A percentile compares a stretch with the other conserved stretches of the same genome.
phyloP scores from a whole-genome alignment of 345 rosid species.

The Rhodamnia argentea region DNA sequence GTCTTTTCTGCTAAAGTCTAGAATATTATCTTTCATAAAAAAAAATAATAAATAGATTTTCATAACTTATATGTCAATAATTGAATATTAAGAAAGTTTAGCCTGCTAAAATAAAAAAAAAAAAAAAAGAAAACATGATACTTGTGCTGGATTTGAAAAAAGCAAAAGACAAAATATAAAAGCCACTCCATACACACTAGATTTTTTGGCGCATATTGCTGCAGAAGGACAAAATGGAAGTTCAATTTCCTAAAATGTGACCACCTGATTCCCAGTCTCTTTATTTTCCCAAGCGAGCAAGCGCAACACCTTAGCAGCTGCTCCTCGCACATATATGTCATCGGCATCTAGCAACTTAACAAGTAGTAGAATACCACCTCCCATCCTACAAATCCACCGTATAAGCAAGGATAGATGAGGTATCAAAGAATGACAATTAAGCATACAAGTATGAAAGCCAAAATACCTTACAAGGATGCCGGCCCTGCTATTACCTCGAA shows the following conservation, averaged over 20 bases:
- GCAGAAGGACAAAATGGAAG: neutral
- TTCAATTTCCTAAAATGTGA: neutral
- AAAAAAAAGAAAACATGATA: neutral
- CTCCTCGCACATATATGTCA: constrained; percentile 62
- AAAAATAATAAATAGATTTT: neutral
- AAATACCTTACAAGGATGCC: neutral
- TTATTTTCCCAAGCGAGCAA: constrained; percentile 69
- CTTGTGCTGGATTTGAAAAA: neutral
- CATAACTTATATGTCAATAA: neutral
- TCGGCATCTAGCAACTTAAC: constrained; percentile 47
- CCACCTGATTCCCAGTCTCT: constrained; percentile 59
- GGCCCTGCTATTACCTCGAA: neutral
- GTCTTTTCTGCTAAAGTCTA: neutral
- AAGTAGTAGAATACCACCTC: constrained; percentile 66
- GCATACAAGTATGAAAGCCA: neutral
- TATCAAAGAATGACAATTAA: neutral
- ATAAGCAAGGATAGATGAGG: neutral
- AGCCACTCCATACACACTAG: neutral
- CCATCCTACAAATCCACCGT: constrained; percentile 22
- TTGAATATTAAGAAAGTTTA: neutral
- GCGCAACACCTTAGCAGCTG: constrained; percentile 74
- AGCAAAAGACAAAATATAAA: neutral
- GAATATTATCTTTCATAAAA: neutral
- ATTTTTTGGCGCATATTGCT: neutral
- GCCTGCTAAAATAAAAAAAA: neutral